phyloP scores from a whole-genome alignment of 768 basidiomycete species.

The Jaapia argillacea region DNA sequence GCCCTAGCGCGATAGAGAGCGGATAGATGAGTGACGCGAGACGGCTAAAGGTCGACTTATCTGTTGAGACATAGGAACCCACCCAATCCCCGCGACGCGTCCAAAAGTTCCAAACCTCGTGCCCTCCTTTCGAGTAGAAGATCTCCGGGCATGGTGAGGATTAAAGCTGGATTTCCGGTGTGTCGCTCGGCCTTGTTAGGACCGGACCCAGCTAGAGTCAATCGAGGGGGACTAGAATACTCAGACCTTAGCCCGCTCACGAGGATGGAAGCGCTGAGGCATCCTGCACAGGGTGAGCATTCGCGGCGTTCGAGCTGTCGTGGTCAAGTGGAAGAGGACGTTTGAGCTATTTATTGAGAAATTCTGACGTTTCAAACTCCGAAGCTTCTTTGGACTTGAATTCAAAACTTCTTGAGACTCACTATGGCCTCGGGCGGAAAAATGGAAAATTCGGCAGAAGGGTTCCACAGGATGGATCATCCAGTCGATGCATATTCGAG shows the following conservation, averaged over 20 bases:
- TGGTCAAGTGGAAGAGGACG: neutral
- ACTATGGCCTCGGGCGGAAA: no score
- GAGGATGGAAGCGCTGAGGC: constrained; percentile 17
- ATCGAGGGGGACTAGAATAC: constrained; percentile 24
- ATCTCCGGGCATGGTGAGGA: neutral
- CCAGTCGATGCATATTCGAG: no score
- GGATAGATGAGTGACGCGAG: no score
- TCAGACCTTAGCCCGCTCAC: constrained; percentile 74
- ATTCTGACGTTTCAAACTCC: no score
- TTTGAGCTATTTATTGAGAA: no score
- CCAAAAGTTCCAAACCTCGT: neutral
- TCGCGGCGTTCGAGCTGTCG: constrained; percentile 44
- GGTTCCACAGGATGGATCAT: no score
- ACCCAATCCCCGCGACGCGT: neutral
- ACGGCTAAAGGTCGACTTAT: no score
- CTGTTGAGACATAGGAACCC: no score
- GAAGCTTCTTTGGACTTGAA: no score
- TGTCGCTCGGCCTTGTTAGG: neutral
- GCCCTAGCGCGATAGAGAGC: no score
- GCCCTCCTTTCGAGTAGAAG: neutral
- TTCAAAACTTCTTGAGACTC: no score
- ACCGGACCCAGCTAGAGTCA: constrained; percentile 1
- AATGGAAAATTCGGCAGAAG: no score
- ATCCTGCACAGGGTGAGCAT: constrained; percentile 45
- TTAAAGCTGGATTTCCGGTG: neutral